Base-by-base conservation (phyloP, 108 stramenopile species). In the Parmales sp. region DNA sequence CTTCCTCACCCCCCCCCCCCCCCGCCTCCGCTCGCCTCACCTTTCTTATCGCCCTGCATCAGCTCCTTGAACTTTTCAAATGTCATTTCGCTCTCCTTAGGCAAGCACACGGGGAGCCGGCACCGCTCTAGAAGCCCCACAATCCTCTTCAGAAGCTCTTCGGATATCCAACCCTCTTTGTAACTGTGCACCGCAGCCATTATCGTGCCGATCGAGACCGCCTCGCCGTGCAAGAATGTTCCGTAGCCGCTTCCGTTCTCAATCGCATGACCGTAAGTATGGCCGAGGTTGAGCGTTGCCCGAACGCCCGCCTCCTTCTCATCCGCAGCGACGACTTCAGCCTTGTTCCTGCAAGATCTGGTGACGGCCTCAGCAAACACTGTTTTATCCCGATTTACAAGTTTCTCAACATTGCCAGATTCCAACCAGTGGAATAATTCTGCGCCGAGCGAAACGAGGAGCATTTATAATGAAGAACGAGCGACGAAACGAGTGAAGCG, bases 211-310 rank as follows among this genome's bases (percentile, higher is more conserved):
- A 96, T 90, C 16, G 91, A 82, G 11, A 97, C 98, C 9, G 91
- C 94, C 75, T 99, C 98, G 18, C 98, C 98, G 72, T 99, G 97
- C 37, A 96, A 70, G 82, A 90, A 94, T 11, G 77, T 82, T 16
- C 95, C 95, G 74, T 97, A 96, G 9, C 95, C 93, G 7, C 88
- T 80, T 51, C 88, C 87, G 70, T 90, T 91, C 77, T 99, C 98
- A 65, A 99, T 93, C 26, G 96, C 98, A 74, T 99, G 98, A 25
- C 95, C 98, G 76, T 97, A 95, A 34, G 98, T 99, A 76, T 99
- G 98, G 26, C 98, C 98, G 39, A 99, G 76, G 77, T 99, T 99
- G 45, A 99, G 84, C 36, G 94, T 94, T 4, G 98, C 98, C 1
- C 98, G 81, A 7, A 95, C 39, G 0, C 87, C 93, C 26, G 90